Evolutionary conservation across 192 early-diverging fungal species (phyloP), one percentile per base, ranked within the genome.

Genomic region (Umbelopsis ramanniana): DNA sequence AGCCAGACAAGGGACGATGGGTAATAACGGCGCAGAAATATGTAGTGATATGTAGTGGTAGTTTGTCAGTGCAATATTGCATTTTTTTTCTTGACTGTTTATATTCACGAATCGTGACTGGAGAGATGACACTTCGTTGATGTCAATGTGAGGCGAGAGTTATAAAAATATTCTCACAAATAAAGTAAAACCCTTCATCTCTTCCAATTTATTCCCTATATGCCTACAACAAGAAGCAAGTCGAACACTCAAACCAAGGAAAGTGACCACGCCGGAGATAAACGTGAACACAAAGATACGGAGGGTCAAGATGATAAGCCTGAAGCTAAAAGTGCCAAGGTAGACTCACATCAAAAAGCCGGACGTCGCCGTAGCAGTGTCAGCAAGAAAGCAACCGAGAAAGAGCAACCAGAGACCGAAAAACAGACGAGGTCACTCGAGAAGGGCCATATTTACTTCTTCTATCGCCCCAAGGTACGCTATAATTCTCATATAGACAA

Each of bases 371-470:
- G 40, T 43, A 7, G 11, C 6, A 43, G 40, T 19, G 35, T 4
- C 2, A 63, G 33, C 33, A 63, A 50, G 26, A 63, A 63, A 9
- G 4, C 24, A 60, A 10, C 26, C 26, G 33, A 63, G 48, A 50
- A 50, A 11, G 40, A 50, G 48, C 48, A 1, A 19, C 48, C n/a
- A 50, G 19, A 50, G 14, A 17, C 48, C 1, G 3, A 6, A 17
- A 63, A 63, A 26, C 33, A 63, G 33, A 17, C 57, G 4, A 19
- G 26, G 2, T 12, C 57, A 8, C 57, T 83, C 12, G 83, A 84
- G 60, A 71, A 76, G 21, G 83, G 83, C 24, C 83, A 83, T 29
- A 81, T 84, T 43, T 83, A 74, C 47, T 84, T 84, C 68, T 75
- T 84, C 46, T 84, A 84, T 68, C 67, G 81, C 0, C 83, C 82